Base-by-base conservation (phyloP, 441 rosid genomes). In the Pelargonium hybrid region DNA sequence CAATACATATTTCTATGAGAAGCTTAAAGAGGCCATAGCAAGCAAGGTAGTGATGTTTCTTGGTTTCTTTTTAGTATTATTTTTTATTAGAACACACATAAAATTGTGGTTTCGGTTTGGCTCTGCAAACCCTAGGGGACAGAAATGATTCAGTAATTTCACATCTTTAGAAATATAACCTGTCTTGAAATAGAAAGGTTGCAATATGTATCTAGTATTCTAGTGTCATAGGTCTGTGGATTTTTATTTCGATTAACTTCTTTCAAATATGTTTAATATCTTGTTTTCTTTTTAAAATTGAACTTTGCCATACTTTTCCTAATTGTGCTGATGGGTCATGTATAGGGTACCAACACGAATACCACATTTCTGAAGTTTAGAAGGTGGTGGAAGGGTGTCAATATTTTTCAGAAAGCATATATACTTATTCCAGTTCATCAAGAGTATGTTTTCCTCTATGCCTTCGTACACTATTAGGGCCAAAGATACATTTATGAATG, bases 361-460 rank as follows among this genome's bases (percentile, higher is more conserved):
- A 76, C 87, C 65, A 73, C 67, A 74, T 92, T 92, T 83, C 72
- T 80, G 52, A 94, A 82, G 88, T 89, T 92, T 78, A 85, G 99
- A 84, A 92, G 96, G 83, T 94, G 99, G 99, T 94, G 97, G 99
- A 90, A 80, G 82, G 97, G 92, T 73, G 83, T 84, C 72, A 84
- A 89, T 81, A 79, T 94, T 66, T 94, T 94, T 77, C 87, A 87
- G 70, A 94, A 90, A 80, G 89, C 98, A 4, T 94, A 94, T 74
- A 64, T 94, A 31, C 78, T 94, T 69, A 86, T 94, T 76, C 99
- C 99, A 21, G 88, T 92, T 69, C 96, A 94, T 23, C 92, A 94
- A 48, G 91, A 87, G 98, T 94, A 83, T 82, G 99, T 82, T 63
- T 10, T 21, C 37, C 14, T 63, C 39, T 52, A 17, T 52, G 59